Conservation (phyloP, 2,329 filamentous ascomycete species). For the Verticillium klebahnii region DNA sequence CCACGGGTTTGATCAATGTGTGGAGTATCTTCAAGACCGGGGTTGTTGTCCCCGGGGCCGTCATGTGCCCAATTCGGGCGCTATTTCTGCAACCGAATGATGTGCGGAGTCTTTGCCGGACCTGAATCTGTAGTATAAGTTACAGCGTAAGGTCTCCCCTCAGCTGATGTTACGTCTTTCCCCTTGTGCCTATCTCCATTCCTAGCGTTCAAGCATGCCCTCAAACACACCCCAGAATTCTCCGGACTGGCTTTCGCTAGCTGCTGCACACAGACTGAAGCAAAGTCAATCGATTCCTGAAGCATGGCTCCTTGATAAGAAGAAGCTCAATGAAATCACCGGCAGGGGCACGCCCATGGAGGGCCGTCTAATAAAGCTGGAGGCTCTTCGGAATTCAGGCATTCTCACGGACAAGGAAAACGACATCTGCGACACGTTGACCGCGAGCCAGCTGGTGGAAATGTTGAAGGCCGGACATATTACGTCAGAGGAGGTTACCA, state of each 20-base stretch:
- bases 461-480: conserved; percentile 11
- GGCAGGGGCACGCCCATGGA: conserved; percentile 7
- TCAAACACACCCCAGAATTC: not conserved
- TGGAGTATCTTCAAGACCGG: no score
- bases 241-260: conserved; percentile 7
- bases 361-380: conserved; percentile 8
- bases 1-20: no score
- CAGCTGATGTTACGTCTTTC: no score
- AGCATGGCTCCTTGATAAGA: conserved; percentile 7
- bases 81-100: no score
- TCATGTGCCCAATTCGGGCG: no score
- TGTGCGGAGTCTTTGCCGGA: no score
- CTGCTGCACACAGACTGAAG: conserved; percentile 7
- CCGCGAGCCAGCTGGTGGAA: conserved; percentile 9
- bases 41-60: no score
- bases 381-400: conserved; percentile 4
- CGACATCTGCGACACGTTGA: conserved; percentile 16
- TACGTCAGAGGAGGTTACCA: conserved; percentile 17
- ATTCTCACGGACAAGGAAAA: conserved; percentile 15
- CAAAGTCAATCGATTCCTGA: conserved; percentile 10
- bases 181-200: no score
- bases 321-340: conserved; percentile 1
- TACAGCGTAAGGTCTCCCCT: no score
- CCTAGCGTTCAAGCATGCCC: not conserved
- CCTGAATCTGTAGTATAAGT: no score